These are phyloP conservation scores for Monascus purpureus DNA, from an alignment of 495 filamentous ascomycete species.

Conservation along the genomic window DNA sequence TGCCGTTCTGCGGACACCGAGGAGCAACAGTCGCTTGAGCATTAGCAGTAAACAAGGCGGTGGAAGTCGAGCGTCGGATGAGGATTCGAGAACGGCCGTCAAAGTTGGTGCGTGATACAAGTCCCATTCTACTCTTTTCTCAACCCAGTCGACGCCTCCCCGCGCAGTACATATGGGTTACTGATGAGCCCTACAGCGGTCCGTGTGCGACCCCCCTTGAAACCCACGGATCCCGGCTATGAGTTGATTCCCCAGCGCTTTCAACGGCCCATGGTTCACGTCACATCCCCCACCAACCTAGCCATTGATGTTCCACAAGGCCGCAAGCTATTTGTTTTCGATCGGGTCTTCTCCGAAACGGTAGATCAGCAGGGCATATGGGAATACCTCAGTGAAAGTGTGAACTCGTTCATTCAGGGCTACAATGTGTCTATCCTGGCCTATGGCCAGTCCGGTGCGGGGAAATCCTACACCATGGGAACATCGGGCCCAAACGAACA, in stretches of 20 bases:
- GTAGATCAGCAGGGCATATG: constrained; percentile 81
- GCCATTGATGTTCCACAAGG: constrained; percentile 84
- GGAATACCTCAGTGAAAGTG: constrained; percentile 87
- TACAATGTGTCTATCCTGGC: constrained; percentile 98
- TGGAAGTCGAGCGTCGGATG: constrained; percentile 81
- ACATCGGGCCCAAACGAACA: constrained; percentile 83
- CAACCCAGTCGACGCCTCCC: constrained; percentile 8
- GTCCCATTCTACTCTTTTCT: constrained; percentile 3
- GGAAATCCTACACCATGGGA: constrained; percentile 99
- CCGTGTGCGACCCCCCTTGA: constrained; percentile 81
- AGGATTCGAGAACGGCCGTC: constrained; percentile 90
- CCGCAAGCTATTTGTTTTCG: constrained; percentile 89
- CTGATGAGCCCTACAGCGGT: constrained; percentile 47
- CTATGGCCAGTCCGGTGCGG: constrained; percentile 98
- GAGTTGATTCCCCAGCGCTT: constrained; percentile 94
- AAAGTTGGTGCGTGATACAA: constrained; percentile 81
- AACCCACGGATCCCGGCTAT: constrained; percentile 74
- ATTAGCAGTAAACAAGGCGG: constrained; percentile 65
- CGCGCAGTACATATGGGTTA: constrained; percentile 5
- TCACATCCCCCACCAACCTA: constrained; percentile 68
- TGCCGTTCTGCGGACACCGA: constrained; percentile 65
- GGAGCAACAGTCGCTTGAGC: constrained; percentile 85
- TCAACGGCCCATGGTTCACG: constrained; percentile 83
- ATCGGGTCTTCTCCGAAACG: constrained; percentile 81
- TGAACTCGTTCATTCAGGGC: constrained; percentile 81